These are phyloP conservation scores for Rhipidocladum racemiflorum DNA, from an alignment of 176 grass and related monocot species.

Conservation along the genomic window DNA sequence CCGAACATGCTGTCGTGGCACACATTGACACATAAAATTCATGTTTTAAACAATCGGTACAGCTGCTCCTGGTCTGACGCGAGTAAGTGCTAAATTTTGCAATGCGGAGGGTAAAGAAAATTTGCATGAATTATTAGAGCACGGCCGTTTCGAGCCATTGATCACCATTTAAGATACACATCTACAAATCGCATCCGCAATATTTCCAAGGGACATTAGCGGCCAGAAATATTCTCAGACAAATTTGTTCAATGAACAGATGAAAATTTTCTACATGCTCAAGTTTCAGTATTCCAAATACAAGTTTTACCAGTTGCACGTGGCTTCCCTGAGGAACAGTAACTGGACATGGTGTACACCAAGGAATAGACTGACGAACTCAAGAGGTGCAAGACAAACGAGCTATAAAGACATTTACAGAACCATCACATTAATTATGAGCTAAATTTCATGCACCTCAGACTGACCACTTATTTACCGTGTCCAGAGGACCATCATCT, in stretches of 20 bases:
- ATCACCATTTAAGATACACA: not conserved
- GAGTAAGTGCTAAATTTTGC: not conserved
- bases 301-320: slow-evolving; percentile 30
- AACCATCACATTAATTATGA: slow-evolving; percentile 40
- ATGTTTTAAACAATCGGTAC: not conserved
- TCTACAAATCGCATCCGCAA: not conserved
- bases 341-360: not conserved
- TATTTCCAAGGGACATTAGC: not conserved
- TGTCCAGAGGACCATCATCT: slow-evolving; percentile 32
- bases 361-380: slow-evolving; percentile 23
- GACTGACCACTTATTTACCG: slow-evolving; percentile 53
- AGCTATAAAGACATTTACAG: slow-evolving; percentile 48
- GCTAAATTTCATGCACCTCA: slow-evolving; percentile 32
- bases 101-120: not conserved
- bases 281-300: slow-evolving; percentile 22
- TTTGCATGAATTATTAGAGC: not conserved
- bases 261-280: slow-evolving; percentile 32
- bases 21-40: not conserved
- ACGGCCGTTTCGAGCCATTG: not conserved
- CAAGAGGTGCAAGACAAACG: not conserved
- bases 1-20: not conserved
- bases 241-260: slow-evolving; percentile 24
- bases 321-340: slow-evolving; percentile 7
- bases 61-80: not conserved
- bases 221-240: not conserved